A percentile compares a stretch with the other conserved stretches of the same genome.
phyloP scores from a whole-genome alignment of 306 rosid species.

The Casuarina glauca region DNA sequence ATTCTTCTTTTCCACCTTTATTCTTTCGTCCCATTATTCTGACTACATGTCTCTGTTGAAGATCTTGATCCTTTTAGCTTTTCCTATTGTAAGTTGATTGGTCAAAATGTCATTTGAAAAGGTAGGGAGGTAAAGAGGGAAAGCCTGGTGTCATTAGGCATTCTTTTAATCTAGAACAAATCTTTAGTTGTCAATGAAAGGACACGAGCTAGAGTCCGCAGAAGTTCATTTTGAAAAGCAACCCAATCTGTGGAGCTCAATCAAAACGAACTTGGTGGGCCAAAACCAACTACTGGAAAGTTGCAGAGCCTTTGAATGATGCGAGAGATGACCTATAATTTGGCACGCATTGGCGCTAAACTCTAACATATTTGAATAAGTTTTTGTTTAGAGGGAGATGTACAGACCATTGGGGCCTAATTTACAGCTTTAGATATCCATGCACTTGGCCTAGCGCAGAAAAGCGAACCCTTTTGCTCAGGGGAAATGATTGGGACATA shows the following conservation, averaged over 20 bases:
- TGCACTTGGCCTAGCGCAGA: constrained; percentile 26
- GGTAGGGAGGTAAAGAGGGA: not conserved
- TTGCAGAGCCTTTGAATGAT: not conserved
- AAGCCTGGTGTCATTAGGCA: not conserved
- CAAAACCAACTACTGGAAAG: not conserved
- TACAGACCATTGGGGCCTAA: not conserved
- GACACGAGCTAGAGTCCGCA: constrained; percentile 4
- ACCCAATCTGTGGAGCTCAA: not conserved
- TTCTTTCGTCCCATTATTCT: constrained; percentile 8
- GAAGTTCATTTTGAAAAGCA: constrained; percentile 9
- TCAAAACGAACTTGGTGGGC: not conserved
- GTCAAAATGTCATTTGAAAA: constrained; percentile 8
- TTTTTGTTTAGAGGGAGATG: not conserved
- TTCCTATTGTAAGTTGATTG: not conserved
- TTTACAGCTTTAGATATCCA: constrained; percentile 7
- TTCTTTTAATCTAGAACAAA: not conserved
- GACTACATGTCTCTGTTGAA: constrained; percentile 5
- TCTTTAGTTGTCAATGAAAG: not conserved
- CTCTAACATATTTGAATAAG: not conserved
- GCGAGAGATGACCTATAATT: not conserved
- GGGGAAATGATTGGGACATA: constrained; percentile 13
- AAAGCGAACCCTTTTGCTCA: constrained; percentile 15
- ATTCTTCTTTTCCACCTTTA: not conserved
- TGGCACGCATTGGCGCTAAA: not conserved
- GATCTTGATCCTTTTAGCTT: not conserved